Conservation (phyloP, 257 asterid species). For the Salvia rosmarinus region DNA sequence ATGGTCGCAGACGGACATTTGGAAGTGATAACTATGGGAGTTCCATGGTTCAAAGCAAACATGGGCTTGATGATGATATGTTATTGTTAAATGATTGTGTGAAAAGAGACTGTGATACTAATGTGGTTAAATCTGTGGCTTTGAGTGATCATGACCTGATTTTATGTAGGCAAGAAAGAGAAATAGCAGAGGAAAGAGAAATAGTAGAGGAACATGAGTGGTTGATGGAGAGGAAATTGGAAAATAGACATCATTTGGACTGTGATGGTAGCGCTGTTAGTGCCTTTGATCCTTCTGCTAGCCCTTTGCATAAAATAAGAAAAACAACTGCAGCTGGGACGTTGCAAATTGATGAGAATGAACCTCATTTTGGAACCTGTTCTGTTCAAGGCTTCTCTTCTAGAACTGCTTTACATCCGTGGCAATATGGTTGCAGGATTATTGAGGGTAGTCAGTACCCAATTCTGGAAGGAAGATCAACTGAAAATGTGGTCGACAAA, state of each 20-base stretch:
- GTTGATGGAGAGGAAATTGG: constrained; percentile 41
- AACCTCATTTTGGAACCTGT: constrained; percentile 33
- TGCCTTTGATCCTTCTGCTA: constrained; percentile 39
- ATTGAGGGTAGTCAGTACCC: constrained; percentile 34
- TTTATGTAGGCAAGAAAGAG: constrained; percentile 39
- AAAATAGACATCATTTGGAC: constrained; percentile 38
- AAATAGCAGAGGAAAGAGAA: constrained; percentile 39
- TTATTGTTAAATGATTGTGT: constrained; percentile 36
- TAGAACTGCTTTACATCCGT: constrained; percentile 25
- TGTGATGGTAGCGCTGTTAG: constrained; percentile 31
- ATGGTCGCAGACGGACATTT: constrained; percentile 34
- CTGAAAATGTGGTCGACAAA: constrained; percentile 31
- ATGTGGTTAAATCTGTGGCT: constrained; percentile 27
- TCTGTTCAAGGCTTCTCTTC: constrained; percentile 35
- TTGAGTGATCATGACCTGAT: constrained; percentile 35
- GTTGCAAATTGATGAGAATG: constrained; percentile 40
- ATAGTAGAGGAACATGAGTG: constrained; percentile 33
- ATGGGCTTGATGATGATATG: constrained; percentile 33
- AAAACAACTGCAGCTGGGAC: constrained; percentile 37
- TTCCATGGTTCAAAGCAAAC: constrained; percentile 34
- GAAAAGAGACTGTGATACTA: constrained; percentile 35
- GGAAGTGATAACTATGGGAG: constrained; percentile 37
- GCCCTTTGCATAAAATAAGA: constrained; percentile 35
- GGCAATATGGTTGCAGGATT: constrained; percentile 32
- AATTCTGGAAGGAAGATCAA: constrained; percentile 32